These are phyloP conservation scores for Cystobasidium ongulense DNA, from an alignment of 768 basidiomycete genomes.

Conservation along the genomic window DNA sequence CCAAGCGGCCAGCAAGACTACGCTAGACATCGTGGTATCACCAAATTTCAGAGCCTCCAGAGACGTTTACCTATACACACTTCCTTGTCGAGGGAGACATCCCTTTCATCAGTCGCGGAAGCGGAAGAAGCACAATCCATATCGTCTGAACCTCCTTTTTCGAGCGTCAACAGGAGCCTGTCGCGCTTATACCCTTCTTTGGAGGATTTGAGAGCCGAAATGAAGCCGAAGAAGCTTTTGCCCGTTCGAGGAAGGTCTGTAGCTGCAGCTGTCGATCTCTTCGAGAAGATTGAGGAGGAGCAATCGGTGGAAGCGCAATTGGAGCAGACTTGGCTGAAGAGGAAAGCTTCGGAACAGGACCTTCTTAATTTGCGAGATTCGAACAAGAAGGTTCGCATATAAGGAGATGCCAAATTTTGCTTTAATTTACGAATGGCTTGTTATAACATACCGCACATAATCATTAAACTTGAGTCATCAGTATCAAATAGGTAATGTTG, in stretches of 20 bases:
- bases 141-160: not conserved
- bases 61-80: not conserved
- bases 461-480: too few relatives aligned
- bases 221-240: slow-evolving; percentile 7
- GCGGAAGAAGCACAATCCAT: slow-evolving; percentile 1
- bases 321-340: slow-evolving; percentile 3
- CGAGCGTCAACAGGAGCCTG: not conserved
- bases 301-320: slow-evolving; percentile 11
- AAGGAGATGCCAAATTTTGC: not conserved
- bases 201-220: slow-evolving; percentile 1
- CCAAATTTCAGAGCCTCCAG: not conserved
- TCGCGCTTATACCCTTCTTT: slow-evolving; percentile 20
- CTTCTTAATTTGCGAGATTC: not conserved
- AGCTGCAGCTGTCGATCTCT: not conserved
- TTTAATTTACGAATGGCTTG: too few relatives aligned
- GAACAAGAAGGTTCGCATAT: not conserved
- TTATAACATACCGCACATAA: too few relatives aligned
- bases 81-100: not conserved
- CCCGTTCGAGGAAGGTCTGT: slow-evolving; percentile 13
- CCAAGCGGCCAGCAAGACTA: not conserved
- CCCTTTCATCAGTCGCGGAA: not conserved
- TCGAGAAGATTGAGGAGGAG: slow-evolving; percentile 26
- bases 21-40: not conserved
- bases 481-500: too few relatives aligned
- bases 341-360: not conserved